Evolutionary conservation across 1,284 basidiomycete species (phyloP), one percentile per base, ranked within the genome.

Genomic region (Neonothopanus nambi): DNA sequence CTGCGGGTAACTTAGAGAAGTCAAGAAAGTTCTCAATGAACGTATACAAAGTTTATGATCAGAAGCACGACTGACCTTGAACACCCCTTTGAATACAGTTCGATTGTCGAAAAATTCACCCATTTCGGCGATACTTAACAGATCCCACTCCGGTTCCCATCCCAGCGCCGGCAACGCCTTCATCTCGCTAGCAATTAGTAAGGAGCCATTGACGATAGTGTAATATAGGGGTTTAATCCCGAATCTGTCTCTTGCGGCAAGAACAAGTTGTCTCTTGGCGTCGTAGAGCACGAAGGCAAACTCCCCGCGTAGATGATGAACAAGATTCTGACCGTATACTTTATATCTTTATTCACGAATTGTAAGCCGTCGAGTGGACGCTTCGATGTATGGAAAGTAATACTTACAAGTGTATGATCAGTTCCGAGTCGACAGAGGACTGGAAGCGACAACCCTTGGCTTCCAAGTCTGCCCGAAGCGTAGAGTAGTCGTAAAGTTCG

Each of bases 181-280:
- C 36, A 61, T 60, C 28, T 64, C 62, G 41, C 59, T 64, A 6
- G 56, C 61, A 41, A 64, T 51, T n/a, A 64, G 5, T 13, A 62
- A 26, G 3, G 51, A 44, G 5, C 60, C 59, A 6, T 63, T 42
- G 21, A 48, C 38, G 33, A 63, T 8, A 20, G 62, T 61, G 46
- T 64, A 64, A 23, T 64, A 62, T 24, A 64, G 54, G 3, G 62
- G 62, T 42, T 61, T 61, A 49, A 64, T 60, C 5, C 62, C 61
- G 21, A 64, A 61, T 13, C 62, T 38, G 43, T 64, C 62, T 12
- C 62, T 58, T 1, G 60, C 62, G 3, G 49, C 60, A 18, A 64
- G 57, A 11, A 61, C 33, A 5, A 60, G 15, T 2, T 57, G 44
- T 0, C 60, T 56, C 26, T 56, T 49, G 30, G 43, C 35, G 36